Evolutionary conservation across 345 rosid species (phyloP), one percentile per base, ranked within the genome.

Genomic region (Rhodamnia rubescens): DNA sequence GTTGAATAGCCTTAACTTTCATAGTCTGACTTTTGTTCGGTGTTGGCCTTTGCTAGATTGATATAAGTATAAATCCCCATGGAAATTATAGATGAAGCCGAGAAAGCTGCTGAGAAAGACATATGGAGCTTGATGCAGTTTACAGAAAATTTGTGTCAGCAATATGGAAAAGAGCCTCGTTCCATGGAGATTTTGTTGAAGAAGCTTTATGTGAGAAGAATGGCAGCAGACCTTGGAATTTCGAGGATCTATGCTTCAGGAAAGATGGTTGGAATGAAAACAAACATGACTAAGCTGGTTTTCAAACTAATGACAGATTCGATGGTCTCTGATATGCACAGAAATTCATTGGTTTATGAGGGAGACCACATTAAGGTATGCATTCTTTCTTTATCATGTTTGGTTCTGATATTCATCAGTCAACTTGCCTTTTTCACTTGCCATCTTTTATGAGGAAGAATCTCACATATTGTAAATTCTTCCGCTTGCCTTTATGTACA

Each of bases 201-300:
- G 93, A 95, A 94, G 94, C 90, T 95, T 40, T 95, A 95, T 82
- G 95, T 92, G 86, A 94, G 95, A 90, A 94, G 99, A 90, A 95
- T 97, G 98, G 98, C 98, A 13, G 96, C 99, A 84, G 98, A 97
- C 90, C 92, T 97, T 87, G 99, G 98, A 90, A 93, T 97, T 81
- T 90, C 87, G 81, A 90, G 92, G 92, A 93, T 97, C 75, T 93
- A 91, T 89, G 90, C 94, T 81, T 89, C 95, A 87, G 98, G 98
- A 86, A 97, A 94, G 92, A 92, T 93, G 92, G 99, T 97, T 88
- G 91, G 91, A 87, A 93, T 95, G 98, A 87, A 93, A 91, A 92
- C 98, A 86, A 95, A 91, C 86, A 94, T 93, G 98, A 95, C 92
- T 86, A 91, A 91, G 86, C 91, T 87, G 90, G 98, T 95, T 85